Evolutionary conservation across 805 yeast species (phyloP), one percentile per base, ranked within the genome.

Genomic region (Saccharomycopsis synnaedendra): DNA sequence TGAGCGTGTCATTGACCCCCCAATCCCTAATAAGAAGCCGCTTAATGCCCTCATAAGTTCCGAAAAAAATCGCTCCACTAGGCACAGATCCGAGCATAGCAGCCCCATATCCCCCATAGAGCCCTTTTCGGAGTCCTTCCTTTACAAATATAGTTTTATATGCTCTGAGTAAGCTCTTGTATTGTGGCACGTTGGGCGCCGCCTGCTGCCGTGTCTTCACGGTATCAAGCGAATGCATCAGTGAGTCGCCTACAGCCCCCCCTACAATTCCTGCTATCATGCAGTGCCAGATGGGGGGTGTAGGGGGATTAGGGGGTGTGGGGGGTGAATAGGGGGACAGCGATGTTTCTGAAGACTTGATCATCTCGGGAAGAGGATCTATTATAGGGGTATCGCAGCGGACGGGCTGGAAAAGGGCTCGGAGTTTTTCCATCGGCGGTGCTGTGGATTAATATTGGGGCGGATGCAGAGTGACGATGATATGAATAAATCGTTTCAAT

Each of bases 161-260:
- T 0, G 97, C 95, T 7, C 78, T 74, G 5, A 82, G 57, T 81
- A 88, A 87, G 57, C 75, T 80, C 51, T 67, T 73, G 63, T 90
- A 90, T 62, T 85, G 83, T 5, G 68, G 54, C 27, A 72, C 72
- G 54, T 71, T 68, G 28, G 85, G 80, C 3, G 95, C 85, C n/a
- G 96, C 97, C 61, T 93, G 99, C 62, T 93, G 98, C 53, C 98
- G 72, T 2, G 98, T 93, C 62, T 93, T 93, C 33, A 93, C 96
- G 0, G 98, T 93, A 60, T 93, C 99, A 35, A 93, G 66, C 0
- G 97, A 89, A 64, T 93, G 97, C 97, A 93, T 93, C 32, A 78
- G 67, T 1, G 93, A 74, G 58, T 90, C 98, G 9, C 97, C 97
- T 37, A 89, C 76, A 47, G 85, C 80, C 1, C 97, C 98, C 5